phyloP scores from a whole-genome alignment of 1,284 basidiomycete species.

The Porodaedalea pini region DNA sequence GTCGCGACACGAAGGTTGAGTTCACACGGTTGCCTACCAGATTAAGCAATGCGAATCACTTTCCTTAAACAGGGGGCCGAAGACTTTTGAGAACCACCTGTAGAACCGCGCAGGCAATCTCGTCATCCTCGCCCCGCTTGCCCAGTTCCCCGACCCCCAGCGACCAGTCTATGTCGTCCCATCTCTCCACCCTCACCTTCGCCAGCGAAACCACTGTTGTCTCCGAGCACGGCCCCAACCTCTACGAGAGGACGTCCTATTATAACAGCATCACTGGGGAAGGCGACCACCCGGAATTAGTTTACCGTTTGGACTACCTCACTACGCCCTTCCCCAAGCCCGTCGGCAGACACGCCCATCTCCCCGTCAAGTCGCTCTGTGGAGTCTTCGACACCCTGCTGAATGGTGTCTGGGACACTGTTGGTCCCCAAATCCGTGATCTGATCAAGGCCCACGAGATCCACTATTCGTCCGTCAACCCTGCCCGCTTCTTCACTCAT shows the following conservation, averaged over 20 bases:
- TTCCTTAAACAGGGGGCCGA: too few species aligned
- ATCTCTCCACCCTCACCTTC: slow-evolving; percentile 22
- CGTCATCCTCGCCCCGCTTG: too few species aligned
- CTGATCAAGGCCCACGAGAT: slow-evolving; percentile 32
- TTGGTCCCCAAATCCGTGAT: slow-evolving; percentile 36
- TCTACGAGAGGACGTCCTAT: slow-evolving; percentile 32
- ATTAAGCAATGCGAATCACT: too few species aligned
- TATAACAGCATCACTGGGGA: slow-evolving; percentile 37
- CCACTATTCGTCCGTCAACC: slow-evolving; percentile 32
- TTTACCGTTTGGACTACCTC: slow-evolving; percentile 38
- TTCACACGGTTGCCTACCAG: too few species aligned
- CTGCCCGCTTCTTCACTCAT: slow-evolving; percentile 39
- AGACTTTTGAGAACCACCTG: too few species aligned
- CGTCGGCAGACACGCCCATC: slow-evolving; percentile 28
- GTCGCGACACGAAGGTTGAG: too few species aligned
- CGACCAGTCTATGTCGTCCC: slow-evolving; percentile 22
- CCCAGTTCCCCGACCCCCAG: slow-evolving; percentile 23
- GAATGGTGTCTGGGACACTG: slow-evolving; percentile 37
- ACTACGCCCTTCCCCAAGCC: slow-evolving; percentile 34
- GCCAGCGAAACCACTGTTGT: slow-evolving; percentile 22
- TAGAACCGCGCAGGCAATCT: too few species aligned
- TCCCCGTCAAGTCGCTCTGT: slow-evolving; percentile 35
- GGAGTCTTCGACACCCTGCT: slow-evolving; percentile 40
- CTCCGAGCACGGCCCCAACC: slow-evolving; percentile 20
- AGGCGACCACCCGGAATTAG: slow-evolving; percentile 36